These are phyloP conservation scores for Hypoxylon sp. DNA, from an alignment of 2,329 filamentous ascomycete species.

Conservation along the genomic window DNA sequence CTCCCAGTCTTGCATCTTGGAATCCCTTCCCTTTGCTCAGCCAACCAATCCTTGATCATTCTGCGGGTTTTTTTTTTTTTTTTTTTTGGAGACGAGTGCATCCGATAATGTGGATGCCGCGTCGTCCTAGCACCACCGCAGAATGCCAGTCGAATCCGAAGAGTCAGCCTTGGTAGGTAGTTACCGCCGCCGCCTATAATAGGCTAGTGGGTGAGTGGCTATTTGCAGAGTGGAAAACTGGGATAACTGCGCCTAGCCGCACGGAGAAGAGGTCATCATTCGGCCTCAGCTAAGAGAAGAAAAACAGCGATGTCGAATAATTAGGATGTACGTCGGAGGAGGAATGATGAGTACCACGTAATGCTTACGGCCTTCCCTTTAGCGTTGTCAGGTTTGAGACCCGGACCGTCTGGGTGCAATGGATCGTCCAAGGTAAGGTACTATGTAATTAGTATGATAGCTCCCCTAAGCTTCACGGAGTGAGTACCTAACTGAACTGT, in stretches of 20 bases:
- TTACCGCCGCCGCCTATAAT: conserved; percentile 9
- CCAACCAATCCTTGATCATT: no score
- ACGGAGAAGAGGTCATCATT: conserved; percentile 21
- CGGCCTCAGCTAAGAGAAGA: conserved; percentile 24
- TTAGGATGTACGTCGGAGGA: conserved; percentile 12
- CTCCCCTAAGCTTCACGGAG: no score
- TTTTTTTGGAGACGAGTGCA: conserved; percentile 31
- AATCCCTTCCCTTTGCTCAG: no score
- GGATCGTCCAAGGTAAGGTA: conserved; percentile 25
- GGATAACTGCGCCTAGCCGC: conserved; percentile 36
- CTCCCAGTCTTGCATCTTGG: no score
- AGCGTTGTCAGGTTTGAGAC: conserved; percentile 32
- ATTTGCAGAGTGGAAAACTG: conserved; percentile 27
- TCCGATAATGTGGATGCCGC: conserved; percentile 34
- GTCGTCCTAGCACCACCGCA: conserved; percentile 31
- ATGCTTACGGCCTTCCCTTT: conserved; percentile 31
- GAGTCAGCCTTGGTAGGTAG: conserved; percentile 14
- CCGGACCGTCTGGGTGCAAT: conserved; percentile 32
- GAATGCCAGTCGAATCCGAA: conserved; percentile 27
- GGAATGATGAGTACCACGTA: conserved; percentile 33
- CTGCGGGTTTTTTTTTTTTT: no score
- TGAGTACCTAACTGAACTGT: no score
- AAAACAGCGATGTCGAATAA: conserved; percentile 29
- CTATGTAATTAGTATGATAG: no score
- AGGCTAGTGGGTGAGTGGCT: conserved; percentile 8